Base-by-base conservation (phyloP, 257 asterid species). In the Plectranthus barbatus region DNA sequence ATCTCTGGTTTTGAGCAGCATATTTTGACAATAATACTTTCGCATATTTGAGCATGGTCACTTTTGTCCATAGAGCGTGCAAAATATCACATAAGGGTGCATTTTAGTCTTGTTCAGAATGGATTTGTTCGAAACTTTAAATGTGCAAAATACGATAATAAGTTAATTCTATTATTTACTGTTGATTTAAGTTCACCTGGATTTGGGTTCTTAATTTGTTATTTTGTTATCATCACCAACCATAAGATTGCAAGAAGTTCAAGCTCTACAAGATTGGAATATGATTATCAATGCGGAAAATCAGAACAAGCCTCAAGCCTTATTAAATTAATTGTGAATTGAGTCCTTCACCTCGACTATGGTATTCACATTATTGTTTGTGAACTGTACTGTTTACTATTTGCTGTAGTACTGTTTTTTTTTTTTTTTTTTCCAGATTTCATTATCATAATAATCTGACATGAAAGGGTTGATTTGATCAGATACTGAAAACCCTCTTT, bases 401-500 rank as follows among this genome's bases (percentile, higher is more conserved):
- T 49, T 59, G 41, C 36, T n/a, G 42, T 9, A 44, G 20, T 44
- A 8, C 17, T 64, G n/a, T 6, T 53, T 61, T 60, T 59, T n/a
- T n/a, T n/a, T n/a, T n/a, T n/a, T n/a, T n/a, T n/a, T n/a, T n/a
- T n/a, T n/a, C 29, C 53, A 60, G 17, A 54, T 40, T 56, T 52
- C 36, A 8, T 67, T 36, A 15, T 68, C 51, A 13, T 53, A 72
- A 46, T 63, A 72, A 46, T 63, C 67, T 77, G 61, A 69, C 33
- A 10, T 60, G 24, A 36, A 56, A 29, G 52, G n/a, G 60, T 53
- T n/a, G 62, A 45, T 64, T 26, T 26, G 3, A 5, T 57, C 80
- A 92, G 99, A 82, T 86, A 72, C 86, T 92, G 64, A 89, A 84
- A 74, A 81, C 96, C 50, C 87, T 92, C 71, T 86, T 92, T 62